phyloP scores from a whole-genome alignment of 768 basidiomycete genomes.

The Lanmaoa rubissima region DNA sequence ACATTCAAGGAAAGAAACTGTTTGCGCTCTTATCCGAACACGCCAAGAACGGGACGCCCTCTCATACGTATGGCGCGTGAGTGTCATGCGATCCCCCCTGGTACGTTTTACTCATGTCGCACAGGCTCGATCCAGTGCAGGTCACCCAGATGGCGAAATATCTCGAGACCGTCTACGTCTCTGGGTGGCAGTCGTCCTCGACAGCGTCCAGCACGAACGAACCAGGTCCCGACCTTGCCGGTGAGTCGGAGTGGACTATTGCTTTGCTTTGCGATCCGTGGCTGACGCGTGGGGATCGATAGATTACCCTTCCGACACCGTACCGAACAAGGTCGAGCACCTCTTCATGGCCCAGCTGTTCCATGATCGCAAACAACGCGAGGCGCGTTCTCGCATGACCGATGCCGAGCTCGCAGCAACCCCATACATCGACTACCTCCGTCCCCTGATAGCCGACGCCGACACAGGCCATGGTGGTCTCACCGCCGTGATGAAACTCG shows the following conservation, averaged over 20 bases:
- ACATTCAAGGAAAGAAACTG: conserved; percentile 83
- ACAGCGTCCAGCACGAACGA: conserved; percentile 94
- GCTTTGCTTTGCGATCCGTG: neutral
- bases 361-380: conserved; percentile 97
- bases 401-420: conserved; percentile 69
- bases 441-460: conserved; percentile 94
- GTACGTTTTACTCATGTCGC: neutral
- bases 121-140: conserved; percentile 96
- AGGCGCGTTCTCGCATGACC: conserved; percentile 67
- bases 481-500: conserved; percentile 97
- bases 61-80: conserved; percentile 98
- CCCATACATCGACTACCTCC: conserved; percentile 82
- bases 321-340: conserved; percentile 98
- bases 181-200: conserved; percentile 93
- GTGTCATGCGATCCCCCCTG: conserved; percentile 25
- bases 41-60: conserved; percentile 72
- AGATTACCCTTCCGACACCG: conserved; percentile 99
- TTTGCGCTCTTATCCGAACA: conserved; percentile 74
- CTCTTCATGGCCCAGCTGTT: conserved; percentile 98
- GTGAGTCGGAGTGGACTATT: conserved; percentile 37
- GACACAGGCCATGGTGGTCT: conserved; percentile 98
- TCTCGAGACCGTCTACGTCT: conserved; percentile 98
- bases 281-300: conserved; percentile 1
- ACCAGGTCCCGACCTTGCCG: conserved; percentile 97
- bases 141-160: conserved; percentile 99